These are phyloP conservation scores for Hymenoscyphus repandus DNA, from an alignment of 2,329 filamentous ascomycete genomes.

Conservation along the genomic window DNA sequence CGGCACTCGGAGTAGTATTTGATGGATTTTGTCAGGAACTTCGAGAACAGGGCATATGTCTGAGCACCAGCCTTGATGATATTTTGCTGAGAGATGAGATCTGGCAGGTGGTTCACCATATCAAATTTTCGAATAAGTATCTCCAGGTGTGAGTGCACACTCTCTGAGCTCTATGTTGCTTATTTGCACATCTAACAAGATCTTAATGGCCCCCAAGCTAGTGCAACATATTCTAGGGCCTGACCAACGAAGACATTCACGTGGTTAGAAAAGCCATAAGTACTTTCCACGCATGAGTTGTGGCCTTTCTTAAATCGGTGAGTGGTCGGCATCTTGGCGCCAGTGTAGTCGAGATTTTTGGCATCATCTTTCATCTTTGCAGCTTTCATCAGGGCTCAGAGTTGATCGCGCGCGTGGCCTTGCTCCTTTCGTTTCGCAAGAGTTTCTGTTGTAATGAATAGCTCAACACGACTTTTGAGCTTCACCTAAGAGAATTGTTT, in stretches of 20 bases:
- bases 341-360: not conserved
- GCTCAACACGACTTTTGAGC: not conserved
- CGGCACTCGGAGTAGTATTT: not conserved
- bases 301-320: not conserved
- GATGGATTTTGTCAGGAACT: not conserved
- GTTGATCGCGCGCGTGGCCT: not conserved
- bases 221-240: constrained; percentile 1
- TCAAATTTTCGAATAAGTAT: not conserved
- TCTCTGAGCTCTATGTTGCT: not conserved
- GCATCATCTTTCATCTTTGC: not conserved
- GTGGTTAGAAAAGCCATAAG: not conserved
- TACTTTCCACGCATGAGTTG: not conserved
- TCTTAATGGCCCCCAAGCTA: constrained; percentile 1
- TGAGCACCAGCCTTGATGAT: not conserved
- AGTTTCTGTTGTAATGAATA: not conserved
- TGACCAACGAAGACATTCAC: not conserved
- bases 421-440: not conserved
- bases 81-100: not conserved
- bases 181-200: not conserved
- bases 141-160: not conserved
- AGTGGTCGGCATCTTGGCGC: not conserved
- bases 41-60: not conserved
- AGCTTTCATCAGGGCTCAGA: not conserved
- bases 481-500: not conserved
- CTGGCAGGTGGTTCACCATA: not conserved